A percentile compares a stretch with the other conserved stretches of the same genome.
These are phyloP conservation scores for Calocera cornea DNA, from an alignment of 768 basidiomycete genomes.

Conservation along the genomic window DNA sequence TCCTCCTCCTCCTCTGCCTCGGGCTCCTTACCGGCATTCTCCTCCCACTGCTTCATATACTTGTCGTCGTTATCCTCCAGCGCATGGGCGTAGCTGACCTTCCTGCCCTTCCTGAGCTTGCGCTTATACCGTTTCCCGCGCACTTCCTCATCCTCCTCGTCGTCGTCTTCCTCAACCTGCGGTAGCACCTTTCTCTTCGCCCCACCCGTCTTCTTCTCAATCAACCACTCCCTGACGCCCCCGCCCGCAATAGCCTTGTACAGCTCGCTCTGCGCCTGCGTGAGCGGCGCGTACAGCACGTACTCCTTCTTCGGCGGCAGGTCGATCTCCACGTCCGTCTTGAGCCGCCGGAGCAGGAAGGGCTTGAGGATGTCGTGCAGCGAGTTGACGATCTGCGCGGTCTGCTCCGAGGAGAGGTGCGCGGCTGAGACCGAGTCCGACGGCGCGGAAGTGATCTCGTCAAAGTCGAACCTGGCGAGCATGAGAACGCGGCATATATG, in stretches of 20 bases:
- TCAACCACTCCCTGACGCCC: slow-evolving; percentile 39
- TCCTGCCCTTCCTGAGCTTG: slow-evolving; percentile 20
- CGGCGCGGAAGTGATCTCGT: slow-evolving; percentile 34
- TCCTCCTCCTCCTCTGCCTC: slow-evolving; percentile 27
- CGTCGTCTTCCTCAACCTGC: slow-evolving; percentile 19
- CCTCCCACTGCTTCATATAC: slow-evolving; percentile 49
- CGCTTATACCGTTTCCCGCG: slow-evolving; percentile 19
- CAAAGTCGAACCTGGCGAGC: slow-evolving; percentile 19
- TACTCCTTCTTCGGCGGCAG: slow-evolving; percentile 93
- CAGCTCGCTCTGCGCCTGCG: slow-evolving; percentile 63
- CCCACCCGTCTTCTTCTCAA: slow-evolving; percentile 33
- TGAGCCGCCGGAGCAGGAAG: slow-evolving; percentile 83
- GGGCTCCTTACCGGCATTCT: slow-evolving; percentile 22
- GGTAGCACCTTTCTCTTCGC: slow-evolving; percentile 17
- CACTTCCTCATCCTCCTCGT: slow-evolving; percentile 19
- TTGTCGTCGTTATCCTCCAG: slow-evolving; percentile 48
- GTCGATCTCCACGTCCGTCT: slow-evolving; percentile 78
- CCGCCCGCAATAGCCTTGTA: slow-evolving; percentile 70
- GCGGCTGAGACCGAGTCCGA: slow-evolving; percentile 39
- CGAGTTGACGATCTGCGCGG: slow-evolving; percentile 53
- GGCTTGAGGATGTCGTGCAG: slow-evolving; percentile 89
- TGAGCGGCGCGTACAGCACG: slow-evolving; percentile 82
- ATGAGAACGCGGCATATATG: not conserved
- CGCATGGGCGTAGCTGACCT: slow-evolving; percentile 33
- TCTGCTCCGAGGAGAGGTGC: slow-evolving; percentile 42